Evolutionary conservation across 768 basidiomycete genomes (phyloP).

Genomic region (Calocybe indica): DNA sequence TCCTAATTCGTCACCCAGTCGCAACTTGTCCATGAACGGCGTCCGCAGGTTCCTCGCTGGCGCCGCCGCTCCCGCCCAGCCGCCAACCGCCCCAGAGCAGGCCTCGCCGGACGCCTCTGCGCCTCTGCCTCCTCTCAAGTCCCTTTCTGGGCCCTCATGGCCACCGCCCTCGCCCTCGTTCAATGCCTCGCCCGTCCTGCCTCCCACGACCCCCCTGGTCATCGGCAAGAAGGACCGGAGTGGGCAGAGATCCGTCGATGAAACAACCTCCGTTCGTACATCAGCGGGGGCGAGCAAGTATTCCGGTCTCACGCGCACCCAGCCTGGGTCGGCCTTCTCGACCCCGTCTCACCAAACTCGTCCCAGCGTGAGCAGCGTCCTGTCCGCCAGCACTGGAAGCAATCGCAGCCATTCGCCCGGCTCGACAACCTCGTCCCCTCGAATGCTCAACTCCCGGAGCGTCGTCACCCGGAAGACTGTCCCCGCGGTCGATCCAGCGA

Average conservation of each 20-base stretch:
- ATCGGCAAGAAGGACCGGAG: slow-evolving; percentile 49
- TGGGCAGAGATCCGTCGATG: slow-evolving; percentile 17
- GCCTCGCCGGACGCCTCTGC: slow-evolving; percentile 14
- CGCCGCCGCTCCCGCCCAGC: slow-evolving; percentile 25
- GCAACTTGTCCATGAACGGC: slow-evolving; percentile 51
- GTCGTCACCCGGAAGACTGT: slow-evolving; percentile 27
- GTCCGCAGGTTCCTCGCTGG: slow-evolving; percentile 60
- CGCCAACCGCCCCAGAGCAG: slow-evolving; percentile 14
- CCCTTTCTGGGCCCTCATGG: slow-evolving; percentile 33
- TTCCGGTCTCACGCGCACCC: not conserved
- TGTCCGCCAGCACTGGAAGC: not conserved
- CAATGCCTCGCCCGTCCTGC: slow-evolving; percentile 17
- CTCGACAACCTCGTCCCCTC: slow-evolving; percentile 37
- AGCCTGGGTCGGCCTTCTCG: slow-evolving; percentile 17
- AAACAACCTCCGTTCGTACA: slow-evolving; percentile 7
- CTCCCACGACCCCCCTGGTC: slow-evolving; percentile 38
- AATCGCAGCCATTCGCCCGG: slow-evolving; percentile 15
- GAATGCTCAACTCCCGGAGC: slow-evolving; percentile 21
- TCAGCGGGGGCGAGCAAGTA: not conserved
- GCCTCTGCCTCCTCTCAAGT: slow-evolving; percentile 17
- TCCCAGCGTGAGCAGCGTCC: not conserved
- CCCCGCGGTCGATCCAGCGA: slow-evolving; percentile 5
- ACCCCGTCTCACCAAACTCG: slow-evolving; percentile 2
- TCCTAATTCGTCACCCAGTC: not conserved
- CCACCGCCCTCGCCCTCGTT: slow-evolving; percentile 37